Conservation (phyloP, 2,329 filamentous ascomycete species). For the Fusarium xyrophilum region DNA sequence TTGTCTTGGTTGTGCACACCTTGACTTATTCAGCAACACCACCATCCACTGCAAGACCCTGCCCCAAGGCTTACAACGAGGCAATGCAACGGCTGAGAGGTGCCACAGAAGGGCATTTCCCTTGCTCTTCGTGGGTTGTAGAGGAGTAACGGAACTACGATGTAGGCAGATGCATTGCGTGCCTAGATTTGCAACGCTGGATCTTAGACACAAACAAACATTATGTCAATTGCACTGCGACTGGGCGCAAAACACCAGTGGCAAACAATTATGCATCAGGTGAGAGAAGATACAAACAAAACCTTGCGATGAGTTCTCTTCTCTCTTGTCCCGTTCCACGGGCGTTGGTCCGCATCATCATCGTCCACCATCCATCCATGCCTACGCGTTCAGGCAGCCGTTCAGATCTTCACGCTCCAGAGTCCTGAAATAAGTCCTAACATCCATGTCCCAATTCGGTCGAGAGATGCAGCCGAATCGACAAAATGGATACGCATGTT, state of each 20-base stretch:
- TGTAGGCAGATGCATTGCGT: not conserved
- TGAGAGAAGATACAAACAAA: not conserved
- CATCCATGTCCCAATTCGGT: not conserved
- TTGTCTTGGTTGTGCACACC: not conserved
- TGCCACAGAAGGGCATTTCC: not conserved
- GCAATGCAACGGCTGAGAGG: not conserved
- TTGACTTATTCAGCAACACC: not conserved
- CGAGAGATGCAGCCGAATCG: not conserved
- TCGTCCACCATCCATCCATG: not conserved
- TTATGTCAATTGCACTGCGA: not conserved
- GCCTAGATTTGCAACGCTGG: not conserved
- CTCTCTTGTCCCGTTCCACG: not conserved
- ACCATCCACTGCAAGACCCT: not conserved
- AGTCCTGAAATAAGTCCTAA: not conserved
- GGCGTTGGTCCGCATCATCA: not conserved
- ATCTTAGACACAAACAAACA: not conserved
- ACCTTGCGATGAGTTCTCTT: not conserved
- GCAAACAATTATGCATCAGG: not conserved
- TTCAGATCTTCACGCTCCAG: not conserved
- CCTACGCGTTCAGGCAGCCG: not conserved
- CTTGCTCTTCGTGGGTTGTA: not conserved
- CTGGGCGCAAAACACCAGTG: not conserved
- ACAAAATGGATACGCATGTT: not conserved
- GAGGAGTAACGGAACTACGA: not conserved
- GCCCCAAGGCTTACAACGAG: slow-evolving; percentile 3